These are phyloP conservation scores for Camellia lanceoleosa DNA, from an alignment of 148 eudicot genomes.

Conservation along the genomic window DNA sequence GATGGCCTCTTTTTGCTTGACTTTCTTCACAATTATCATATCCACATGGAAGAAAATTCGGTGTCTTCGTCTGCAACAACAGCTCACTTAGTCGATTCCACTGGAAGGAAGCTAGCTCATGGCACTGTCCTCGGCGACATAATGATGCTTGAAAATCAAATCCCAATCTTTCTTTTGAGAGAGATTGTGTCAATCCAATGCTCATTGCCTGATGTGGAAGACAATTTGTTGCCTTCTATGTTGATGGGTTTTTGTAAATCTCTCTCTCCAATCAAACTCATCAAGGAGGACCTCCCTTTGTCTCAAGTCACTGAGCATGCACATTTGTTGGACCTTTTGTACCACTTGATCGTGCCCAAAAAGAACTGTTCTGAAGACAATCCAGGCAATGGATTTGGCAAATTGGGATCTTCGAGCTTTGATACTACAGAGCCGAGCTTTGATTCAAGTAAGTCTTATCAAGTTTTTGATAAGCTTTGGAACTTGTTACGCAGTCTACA, in stretches of 20 bases:
- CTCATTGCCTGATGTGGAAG: not conserved
- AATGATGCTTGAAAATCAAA: conserved; percentile 27
- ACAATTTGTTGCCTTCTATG: conserved; percentile 5
- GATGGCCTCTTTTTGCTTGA: conserved; percentile 17
- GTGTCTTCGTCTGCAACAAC: not conserved
- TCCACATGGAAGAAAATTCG: not conserved
- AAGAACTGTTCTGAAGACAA: too few species aligned
- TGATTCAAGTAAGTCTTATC: not conserved
- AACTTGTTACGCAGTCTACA: not conserved
- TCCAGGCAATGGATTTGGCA: too few species aligned
- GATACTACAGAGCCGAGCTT: too few species aligned
- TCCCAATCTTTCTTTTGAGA: conserved; percentile 12
- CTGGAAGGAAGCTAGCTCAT: not conserved
- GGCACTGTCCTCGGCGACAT: conserved; percentile 10
- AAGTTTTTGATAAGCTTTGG: not conserved
- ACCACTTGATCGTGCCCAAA: conserved; percentile 7
- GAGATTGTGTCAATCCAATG: not conserved
- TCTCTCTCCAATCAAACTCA: conserved; percentile 13
- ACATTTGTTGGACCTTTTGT: conserved; percentile 13
- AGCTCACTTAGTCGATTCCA: not conserved
- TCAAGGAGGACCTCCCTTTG: not conserved
- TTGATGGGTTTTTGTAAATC: not conserved
- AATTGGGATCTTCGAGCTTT: not conserved
- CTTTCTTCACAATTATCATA: not conserved
- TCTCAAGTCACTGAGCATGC: not conserved